Evolutionary conservation across 768 basidiomycete species (phyloP).

Genomic region (Lentinula aciculospora): DNA sequence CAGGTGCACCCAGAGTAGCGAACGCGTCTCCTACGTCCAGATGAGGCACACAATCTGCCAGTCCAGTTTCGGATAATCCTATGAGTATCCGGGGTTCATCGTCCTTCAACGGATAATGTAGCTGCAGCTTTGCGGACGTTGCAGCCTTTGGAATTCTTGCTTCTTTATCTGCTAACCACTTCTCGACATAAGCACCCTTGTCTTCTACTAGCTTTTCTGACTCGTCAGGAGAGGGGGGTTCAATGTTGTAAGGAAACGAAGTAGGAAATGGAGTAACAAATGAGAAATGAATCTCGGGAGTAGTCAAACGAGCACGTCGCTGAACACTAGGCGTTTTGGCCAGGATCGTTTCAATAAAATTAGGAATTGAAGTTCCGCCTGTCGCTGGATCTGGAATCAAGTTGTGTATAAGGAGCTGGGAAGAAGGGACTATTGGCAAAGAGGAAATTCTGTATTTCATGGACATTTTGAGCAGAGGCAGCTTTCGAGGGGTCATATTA

Average conservation of each 20-base stretch:
- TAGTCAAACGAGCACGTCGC: constrained; percentile 60
- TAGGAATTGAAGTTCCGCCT: constrained; percentile 33
- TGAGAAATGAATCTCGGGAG: constrained; percentile 62
- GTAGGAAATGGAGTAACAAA: constrained; percentile 79
- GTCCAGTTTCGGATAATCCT: constrained; percentile 61
- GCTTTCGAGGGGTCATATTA: neutral
- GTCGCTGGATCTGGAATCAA: constrained; percentile 56
- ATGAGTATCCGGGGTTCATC: constrained; percentile 39
- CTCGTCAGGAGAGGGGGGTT: constrained; percentile 45
- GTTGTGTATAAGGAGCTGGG: constrained; percentile 37
- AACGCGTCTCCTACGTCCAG: constrained; percentile 87
- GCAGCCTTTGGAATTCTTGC: constrained; percentile 28
- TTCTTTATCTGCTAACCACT: constrained; percentile 70
- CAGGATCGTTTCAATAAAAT: constrained; percentile 47
- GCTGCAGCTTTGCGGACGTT: constrained; percentile 13
- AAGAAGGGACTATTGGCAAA: constrained; percentile 39
- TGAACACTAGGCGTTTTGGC: constrained; percentile 55
- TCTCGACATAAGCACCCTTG: constrained; percentile 62
- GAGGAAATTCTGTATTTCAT: constrained; percentile 39
- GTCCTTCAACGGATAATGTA: constrained; percentile 27
- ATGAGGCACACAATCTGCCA: constrained; percentile 76
- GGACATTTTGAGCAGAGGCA: neutral
- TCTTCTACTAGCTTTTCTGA: constrained; percentile 44
- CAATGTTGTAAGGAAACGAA: constrained; percentile 77
- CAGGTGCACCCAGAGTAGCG: constrained; percentile 53